A percentile compares a stretch with the other conserved stretches of the same genome.
Conservation (phyloP, 2,329 filamentous ascomycete genomes). For the Microsporum canis region DNA sequence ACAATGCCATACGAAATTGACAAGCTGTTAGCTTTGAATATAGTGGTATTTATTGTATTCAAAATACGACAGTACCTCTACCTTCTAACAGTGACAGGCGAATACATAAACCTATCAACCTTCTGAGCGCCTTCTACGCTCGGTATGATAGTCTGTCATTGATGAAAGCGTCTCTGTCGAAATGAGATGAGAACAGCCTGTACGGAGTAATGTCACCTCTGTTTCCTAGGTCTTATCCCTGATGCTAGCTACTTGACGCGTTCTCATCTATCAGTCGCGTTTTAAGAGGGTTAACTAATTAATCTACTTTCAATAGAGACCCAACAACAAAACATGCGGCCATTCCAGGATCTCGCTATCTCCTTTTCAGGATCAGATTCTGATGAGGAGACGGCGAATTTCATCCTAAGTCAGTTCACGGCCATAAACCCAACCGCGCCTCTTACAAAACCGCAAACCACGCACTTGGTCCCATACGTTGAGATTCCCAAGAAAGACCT, state of each 20-base stretch:
- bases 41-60: too few relatives aligned
- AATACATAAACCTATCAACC: too few relatives aligned
- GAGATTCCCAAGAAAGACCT: conserved; percentile 11
- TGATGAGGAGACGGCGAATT: conserved; percentile 4
- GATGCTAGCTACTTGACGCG: background rate
- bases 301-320: background rate
- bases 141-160: too few relatives aligned
- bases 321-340: background rate
- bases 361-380: background rate
- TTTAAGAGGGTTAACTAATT: background rate
- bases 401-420: conserved; percentile 13
- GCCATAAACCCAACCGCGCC: conserved; percentile 5
- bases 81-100: too few relatives aligned
- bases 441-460: background rate
- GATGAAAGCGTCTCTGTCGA: background rate
- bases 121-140: too few relatives aligned
- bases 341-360: background rate
- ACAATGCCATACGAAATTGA: too few relatives aligned
- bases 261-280: background rate
- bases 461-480: conserved; percentile 11
- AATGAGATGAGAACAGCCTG: background rate
- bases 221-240: background rate
- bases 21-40: too few relatives aligned
- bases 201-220: background rate
- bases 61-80: too few relatives aligned